Conservation (phyloP, 306 rosid genomes). For the Carpinus viminea region DNA sequence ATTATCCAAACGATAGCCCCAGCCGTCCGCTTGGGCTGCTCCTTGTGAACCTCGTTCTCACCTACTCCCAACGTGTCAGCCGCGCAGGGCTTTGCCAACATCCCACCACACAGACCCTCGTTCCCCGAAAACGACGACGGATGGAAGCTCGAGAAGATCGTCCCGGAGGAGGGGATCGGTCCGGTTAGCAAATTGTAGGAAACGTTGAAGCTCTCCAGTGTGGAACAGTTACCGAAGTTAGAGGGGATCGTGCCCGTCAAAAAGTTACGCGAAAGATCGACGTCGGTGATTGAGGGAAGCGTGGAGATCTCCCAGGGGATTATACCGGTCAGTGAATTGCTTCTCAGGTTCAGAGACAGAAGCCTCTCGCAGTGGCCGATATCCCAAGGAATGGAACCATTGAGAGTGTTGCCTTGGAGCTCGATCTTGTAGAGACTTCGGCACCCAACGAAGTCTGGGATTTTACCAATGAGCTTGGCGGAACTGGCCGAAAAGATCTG, state of each 20-base stretch:
- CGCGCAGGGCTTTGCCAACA: slow-evolving; percentile 60
- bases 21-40: slow-evolving; percentile 66
- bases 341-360: slow-evolving; percentile 54
- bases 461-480: slow-evolving; percentile 50
- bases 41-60: slow-evolving; percentile 32
- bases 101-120: slow-evolving; percentile 68
- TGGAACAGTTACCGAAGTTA: slow-evolving; percentile 68
- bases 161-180: slow-evolving; percentile 67
- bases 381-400: slow-evolving; percentile 79
- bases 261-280: slow-evolving; percentile 72
- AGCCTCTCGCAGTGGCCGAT: slow-evolving; percentile 78
- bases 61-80: slow-evolving; percentile 35
- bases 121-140: slow-evolving; percentile 84
- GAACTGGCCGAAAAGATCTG: slow-evolving; percentile 74
- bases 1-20: slow-evolving; percentile 88
- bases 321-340: slow-evolving; percentile 73
- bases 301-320: slow-evolving; percentile 91
- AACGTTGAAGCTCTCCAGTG: slow-evolving; percentile 73
- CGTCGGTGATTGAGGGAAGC: slow-evolving; percentile 73
- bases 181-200: slow-evolving; percentile 78
- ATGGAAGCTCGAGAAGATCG: slow-evolving; percentile 58
- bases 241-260: slow-evolving; percentile 92
- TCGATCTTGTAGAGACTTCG: slow-evolving; percentile 59
- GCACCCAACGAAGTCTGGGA: slow-evolving; percentile 82
- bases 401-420: slow-evolving; percentile 56